Base-by-base conservation (phyloP, 306 rosid genomes). In the Acacia crassicarpa region DNA sequence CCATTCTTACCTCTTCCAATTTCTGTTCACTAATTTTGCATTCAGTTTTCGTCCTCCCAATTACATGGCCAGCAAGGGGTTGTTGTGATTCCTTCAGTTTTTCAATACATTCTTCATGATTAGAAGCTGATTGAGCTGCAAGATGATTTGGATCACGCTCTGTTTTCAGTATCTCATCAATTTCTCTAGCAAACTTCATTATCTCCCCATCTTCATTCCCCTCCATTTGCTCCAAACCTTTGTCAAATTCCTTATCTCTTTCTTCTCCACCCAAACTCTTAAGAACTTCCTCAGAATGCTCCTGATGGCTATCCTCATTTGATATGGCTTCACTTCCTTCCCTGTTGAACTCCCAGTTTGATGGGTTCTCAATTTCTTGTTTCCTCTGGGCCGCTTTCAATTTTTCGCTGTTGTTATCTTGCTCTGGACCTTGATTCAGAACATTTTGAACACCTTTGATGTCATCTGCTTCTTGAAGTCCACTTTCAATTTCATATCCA, bases 401-500 rank as follows among this genome's bases (percentile, higher is more conserved):
- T 56, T 63, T 74, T 23, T 68, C 59, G 32, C 13, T 30, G 38
- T 56, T 46, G 72, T 23, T 78, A 77, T 82, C 85, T 85, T 76
- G 73, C 80, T 78, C 78, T 49, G 33, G 11, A 66, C 72, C 78
- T 82, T 73, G 83, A 48, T 22, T n/a, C 45, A 63, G 76, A 72
- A 48, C 70, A 25, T 71, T 83, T 32, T 73, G 27, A 74, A 11
- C 59, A 54, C 80, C 68, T 67, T 67, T 56, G 23, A 56, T 8
- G 17, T 23, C 49, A 70, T 27, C 67, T 43, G 67, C 78, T 77
- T 68, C 74, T 79, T 82, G 27, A 45, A 53, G 71, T 69, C 65
- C 74, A 65, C 67, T 65, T 51, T 76, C 84, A 69, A 78, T 66
- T 79, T 82, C 89, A 78, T 83, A 85, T 46, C 79, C 41, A 73